Percentiles rank a stretch among this genome's conserved stretches.
Conservation (phyloP, 2,329 filamentous ascomycete genomes). For the Domatiomyces catenatus region DNA sequence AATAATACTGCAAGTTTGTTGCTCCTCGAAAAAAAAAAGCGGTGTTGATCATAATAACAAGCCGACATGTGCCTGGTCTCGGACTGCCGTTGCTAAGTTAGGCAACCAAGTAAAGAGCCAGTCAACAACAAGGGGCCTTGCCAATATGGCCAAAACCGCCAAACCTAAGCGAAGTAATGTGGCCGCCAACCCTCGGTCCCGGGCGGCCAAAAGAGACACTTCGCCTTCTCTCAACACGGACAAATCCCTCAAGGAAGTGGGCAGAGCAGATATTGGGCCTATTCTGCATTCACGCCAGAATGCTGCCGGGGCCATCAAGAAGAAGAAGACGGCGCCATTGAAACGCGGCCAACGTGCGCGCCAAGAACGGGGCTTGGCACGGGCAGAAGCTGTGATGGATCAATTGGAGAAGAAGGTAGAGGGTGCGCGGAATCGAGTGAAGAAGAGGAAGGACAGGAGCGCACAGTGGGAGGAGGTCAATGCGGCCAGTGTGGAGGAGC, state of each 20-base stretch:
- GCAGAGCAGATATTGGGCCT: conserved; percentile 24
- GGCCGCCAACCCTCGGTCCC: conserved; percentile 41
- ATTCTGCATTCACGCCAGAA: conserved; percentile 29
- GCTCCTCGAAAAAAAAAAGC: neutral
- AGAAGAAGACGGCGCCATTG: conserved; percentile 31
- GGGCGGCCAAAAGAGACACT: conserved; percentile 42
- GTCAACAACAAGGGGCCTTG: neutral
- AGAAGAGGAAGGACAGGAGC: conserved; percentile 32
- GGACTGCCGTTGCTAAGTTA: neutral
- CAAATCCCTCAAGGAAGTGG: conserved; percentile 32
- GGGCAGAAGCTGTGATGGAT: conserved; percentile 39
- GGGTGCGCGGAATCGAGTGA: conserved; percentile 36
- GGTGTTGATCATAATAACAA: neutral
- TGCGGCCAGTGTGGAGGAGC: conserved; percentile 19
- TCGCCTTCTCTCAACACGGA: conserved; percentile 40
- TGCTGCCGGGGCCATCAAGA: conserved; percentile 38
- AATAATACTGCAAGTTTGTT: neutral
- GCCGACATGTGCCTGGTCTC: neutral
- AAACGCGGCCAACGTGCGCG: conserved; percentile 39
- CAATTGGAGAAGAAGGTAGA: conserved; percentile 41
- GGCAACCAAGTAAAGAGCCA: neutral
- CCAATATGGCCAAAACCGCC: conserved; percentile 25
- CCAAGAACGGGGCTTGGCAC: conserved; percentile 40
- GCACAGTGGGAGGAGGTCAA: conserved; percentile 31
- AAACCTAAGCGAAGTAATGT: conserved; percentile 22